These are phyloP conservation scores for Gaertneriomyces semiglobifer DNA, from an alignment of 192 early-diverging fungal genomes.

Conservation along the genomic window DNA sequence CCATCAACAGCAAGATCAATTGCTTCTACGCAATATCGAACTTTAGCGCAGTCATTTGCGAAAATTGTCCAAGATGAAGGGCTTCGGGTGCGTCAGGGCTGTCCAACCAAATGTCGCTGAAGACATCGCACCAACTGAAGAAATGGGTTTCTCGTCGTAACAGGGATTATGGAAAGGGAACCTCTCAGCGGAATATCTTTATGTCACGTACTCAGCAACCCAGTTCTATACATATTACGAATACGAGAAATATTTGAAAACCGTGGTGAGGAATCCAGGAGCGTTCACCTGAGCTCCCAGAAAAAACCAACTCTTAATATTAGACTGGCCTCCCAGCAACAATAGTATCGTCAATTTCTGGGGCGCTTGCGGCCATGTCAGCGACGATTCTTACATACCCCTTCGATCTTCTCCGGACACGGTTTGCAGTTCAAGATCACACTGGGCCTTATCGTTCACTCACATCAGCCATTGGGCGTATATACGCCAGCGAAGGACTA, in stretches of 20 bases:
- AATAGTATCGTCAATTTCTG: conserved; percentile 43
- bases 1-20: not conserved
- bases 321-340: too few species aligned
- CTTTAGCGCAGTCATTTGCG: conserved; percentile 60
- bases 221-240: conserved; percentile 81
- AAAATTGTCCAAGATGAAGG: conserved; percentile 81
- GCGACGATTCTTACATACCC: conserved; percentile 87
- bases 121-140: too few species aligned
- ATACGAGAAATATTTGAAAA: conserved; percentile 30
- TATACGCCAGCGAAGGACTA: conserved; percentile 70
- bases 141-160: too few species aligned
- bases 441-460: conserved; percentile 66
- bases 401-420: conserved; percentile 89
- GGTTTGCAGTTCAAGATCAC: conserved; percentile 82
- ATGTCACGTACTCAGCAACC: conserved; percentile 80
- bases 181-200: conserved; percentile 86
- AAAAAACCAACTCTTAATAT: too few species aligned
- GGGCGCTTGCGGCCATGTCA: conserved; percentile 70
- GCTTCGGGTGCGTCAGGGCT: conserved; percentile 50
- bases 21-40: conserved; percentile 44
- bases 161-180: conserved; percentile 92
- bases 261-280: too few species aligned
- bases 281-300: too few species aligned
- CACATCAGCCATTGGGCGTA: conserved; percentile 59
- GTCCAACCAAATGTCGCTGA: not conserved